Percentiles rank a stretch among this genome's conserved stretches.
These are phyloP conservation scores for Rubia balearica DNA, from an alignment of 305 asterid species.

Conservation along the genomic window DNA sequence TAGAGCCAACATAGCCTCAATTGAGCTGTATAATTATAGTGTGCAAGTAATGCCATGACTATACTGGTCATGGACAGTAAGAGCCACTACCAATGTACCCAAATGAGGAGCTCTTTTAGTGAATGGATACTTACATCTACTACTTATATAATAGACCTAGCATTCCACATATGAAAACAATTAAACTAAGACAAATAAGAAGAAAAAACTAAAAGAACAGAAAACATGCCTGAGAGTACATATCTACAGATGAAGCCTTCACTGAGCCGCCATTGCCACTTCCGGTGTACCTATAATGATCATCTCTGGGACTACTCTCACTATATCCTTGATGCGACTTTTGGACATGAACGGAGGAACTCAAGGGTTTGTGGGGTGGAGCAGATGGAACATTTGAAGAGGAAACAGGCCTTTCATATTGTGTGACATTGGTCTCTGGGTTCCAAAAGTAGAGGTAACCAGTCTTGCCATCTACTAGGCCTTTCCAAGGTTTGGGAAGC, in stretches of 20 bases:
- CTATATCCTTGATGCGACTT: slow-evolving; percentile 41
- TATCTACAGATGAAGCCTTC: slow-evolving; percentile 37
- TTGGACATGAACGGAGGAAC: slow-evolving; percentile 54
- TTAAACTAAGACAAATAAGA: background rate
- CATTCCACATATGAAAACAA: background rate
- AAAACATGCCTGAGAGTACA: slow-evolving; percentile 40
- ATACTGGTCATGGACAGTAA: no score
- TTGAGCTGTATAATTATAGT: background rate
- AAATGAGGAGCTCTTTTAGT: background rate
- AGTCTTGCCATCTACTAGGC: slow-evolving; percentile 79
- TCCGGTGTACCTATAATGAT: slow-evolving; percentile 31
- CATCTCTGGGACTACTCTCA: slow-evolving; percentile 24
- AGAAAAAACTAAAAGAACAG: background rate
- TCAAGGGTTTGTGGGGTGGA: slow-evolving; percentile 43
- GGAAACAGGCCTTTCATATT: slow-evolving; percentile 71
- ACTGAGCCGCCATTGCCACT: slow-evolving; percentile 42
- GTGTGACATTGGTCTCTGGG: slow-evolving; percentile 90
- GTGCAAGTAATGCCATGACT: background rate
- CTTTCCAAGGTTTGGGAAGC: slow-evolving; percentile 97
- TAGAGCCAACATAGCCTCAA: background rate
- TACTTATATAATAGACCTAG: background rate
- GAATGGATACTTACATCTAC: background rate
- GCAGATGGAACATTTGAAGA: slow-evolving; percentile 26
- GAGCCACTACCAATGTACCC: background rate
- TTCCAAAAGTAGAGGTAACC: slow-evolving; percentile 95